Percentiles rank a stretch among this genome's conserved stretches.
phyloP scores from a whole-genome alignment of 345 rosid species.

The Carallia brachiata region DNA sequence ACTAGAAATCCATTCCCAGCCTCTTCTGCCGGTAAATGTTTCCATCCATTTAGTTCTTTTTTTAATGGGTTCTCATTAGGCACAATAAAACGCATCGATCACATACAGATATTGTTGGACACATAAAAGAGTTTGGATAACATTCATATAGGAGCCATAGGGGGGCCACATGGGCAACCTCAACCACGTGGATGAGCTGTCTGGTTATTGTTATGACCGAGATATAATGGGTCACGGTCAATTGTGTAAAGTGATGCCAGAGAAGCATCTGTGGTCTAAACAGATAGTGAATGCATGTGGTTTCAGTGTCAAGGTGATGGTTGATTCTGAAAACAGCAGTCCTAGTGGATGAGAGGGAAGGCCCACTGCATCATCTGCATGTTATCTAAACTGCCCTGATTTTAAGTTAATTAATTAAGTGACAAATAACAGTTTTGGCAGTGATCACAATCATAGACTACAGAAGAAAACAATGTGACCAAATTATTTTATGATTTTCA shows the following conservation, averaged over 20 bases:
- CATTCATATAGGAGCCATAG: neutral
- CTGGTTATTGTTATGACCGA: conserved; percentile 31
- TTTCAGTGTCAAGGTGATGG: conserved; percentile 31
- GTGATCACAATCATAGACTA: too few species aligned
- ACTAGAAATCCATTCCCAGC: conserved; percentile 34
- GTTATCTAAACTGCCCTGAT: too few species aligned
- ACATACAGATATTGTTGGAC: neutral
- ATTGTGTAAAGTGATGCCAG: conserved; percentile 38
- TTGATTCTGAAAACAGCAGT: conserved; percentile 32
- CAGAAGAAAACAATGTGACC: too few species aligned
- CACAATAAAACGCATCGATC: neutral
- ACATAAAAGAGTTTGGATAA: conserved; percentile 7
- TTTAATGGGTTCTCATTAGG: neutral
- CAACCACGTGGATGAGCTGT: conserved; percentile 73
- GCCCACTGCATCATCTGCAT: conserved; percentile 23
- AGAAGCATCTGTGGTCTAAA: conserved; percentile 30
- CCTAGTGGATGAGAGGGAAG: conserved; percentile 17
- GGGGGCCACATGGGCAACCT: conserved; percentile 37
- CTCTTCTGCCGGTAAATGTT: conserved; percentile 47
- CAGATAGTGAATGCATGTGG: conserved; percentile 39
- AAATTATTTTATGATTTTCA: too few species aligned
- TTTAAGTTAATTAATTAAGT: too few species aligned
- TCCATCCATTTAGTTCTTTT: neutral
- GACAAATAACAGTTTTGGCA: too few species aligned
- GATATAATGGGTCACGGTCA: conserved; percentile 39